Conservation (phyloP, 345 rosid species). For the Alliaria petiolata region DNA sequence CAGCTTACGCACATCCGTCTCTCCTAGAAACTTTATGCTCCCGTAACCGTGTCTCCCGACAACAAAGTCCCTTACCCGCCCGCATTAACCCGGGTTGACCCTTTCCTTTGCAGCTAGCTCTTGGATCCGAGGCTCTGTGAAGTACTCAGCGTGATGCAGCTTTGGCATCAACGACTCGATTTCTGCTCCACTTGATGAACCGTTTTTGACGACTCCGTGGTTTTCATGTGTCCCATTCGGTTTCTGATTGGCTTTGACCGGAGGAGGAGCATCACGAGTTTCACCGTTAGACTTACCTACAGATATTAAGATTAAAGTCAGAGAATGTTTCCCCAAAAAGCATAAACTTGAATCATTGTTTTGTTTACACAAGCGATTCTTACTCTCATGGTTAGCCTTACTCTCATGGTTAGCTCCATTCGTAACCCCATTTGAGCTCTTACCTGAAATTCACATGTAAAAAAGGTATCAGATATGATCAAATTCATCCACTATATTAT, state of each 20-base stretch:
- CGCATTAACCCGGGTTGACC: constrained; percentile 72
- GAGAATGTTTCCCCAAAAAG: neutral
- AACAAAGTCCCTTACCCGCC: constrained; percentile 70
- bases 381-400: too few species aligned
- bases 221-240: constrained; percentile 50
- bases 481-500: neutral
- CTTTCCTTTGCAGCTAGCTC: constrained; percentile 92
- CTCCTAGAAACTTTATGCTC: constrained; percentile 80
- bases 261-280: constrained; percentile 32
- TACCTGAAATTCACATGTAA: constrained; percentile 35
- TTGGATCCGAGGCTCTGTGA: constrained; percentile 88
- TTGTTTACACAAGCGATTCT: constrained; percentile 9
- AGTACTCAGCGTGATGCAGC: constrained; percentile 72
- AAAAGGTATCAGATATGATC: constrained; percentile 5
- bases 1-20: constrained; percentile 77
- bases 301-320: constrained; percentile 3
- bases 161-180: constrained; percentile 94
- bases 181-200: constrained; percentile 61
- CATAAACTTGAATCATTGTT: neutral
- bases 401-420: constrained; percentile 37
- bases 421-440: constrained; percentile 39
- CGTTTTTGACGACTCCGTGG: constrained; percentile 42
- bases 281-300: constrained; percentile 44
- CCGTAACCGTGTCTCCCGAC: constrained; percentile 89
- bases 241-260: constrained; percentile 43